Evolutionary conservation across 345 rosid genomes (phyloP).

Genomic region (Arabidopsis suecica): DNA sequence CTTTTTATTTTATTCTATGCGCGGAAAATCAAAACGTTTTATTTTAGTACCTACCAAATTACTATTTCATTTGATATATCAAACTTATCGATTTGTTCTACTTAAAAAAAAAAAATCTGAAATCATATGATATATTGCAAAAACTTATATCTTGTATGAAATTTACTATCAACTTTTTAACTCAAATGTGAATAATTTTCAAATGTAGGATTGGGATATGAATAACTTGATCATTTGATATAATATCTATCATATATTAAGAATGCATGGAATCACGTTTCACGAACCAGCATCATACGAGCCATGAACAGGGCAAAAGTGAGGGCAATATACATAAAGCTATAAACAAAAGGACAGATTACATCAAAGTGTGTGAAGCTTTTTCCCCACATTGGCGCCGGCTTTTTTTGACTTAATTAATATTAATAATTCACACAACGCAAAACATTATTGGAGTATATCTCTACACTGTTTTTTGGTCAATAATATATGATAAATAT

Average conservation of each 20-base stretch:
- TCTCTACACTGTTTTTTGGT: background rate
- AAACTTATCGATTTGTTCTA: background rate
- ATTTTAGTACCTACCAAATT: conserved; percentile 25
- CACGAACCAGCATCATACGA: background rate
- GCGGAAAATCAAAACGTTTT: conserved; percentile 17
- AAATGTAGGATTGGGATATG: too few species aligned
- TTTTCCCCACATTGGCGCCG: conserved; percentile 41
- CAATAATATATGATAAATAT: background rate
- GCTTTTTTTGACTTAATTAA: conserved; percentile 39
- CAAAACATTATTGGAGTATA: background rate
- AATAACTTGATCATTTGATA: too few species aligned
- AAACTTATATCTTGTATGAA: background rate
- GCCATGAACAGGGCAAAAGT: conserved; percentile 17
- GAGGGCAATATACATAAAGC: conserved; percentile 32
- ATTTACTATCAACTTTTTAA: too few species aligned
- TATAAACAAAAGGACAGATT: conserved; percentile 18
- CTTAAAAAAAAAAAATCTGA: too few species aligned
- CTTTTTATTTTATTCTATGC: background rate
- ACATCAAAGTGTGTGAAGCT: conserved; percentile 32
- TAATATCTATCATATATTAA: too few species aligned
- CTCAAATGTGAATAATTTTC: too few species aligned
- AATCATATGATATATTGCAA: background rate
- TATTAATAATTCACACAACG: background rate
- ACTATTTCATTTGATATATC: background rate
- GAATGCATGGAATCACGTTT: conserved; percentile 21